Evolutionary conservation across 164 flowering plant species (phyloP).

Genomic region (Santalum album): DNA sequence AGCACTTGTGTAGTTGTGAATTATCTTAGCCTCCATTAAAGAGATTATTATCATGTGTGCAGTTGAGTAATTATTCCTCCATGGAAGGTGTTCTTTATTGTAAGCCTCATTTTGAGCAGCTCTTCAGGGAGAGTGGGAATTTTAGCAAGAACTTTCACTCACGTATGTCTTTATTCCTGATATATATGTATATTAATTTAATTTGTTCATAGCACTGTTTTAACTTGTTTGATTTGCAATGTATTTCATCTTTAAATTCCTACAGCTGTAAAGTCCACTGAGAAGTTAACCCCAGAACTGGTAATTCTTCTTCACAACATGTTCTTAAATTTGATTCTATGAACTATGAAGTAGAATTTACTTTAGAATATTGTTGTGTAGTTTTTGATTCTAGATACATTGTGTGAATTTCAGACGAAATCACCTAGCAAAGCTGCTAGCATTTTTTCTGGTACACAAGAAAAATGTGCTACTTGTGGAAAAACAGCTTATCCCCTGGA

Average conservation of each 20-base stretch:
- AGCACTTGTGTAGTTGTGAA: no score
- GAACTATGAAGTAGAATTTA: not conserved
- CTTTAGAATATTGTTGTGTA: not conserved
- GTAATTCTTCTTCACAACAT: slow-evolving; percentile 36
- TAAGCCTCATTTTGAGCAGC: slow-evolving; percentile 96
- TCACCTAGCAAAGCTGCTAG: slow-evolving; percentile 93
- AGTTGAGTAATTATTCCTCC: slow-evolving; percentile 88
- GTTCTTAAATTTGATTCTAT: not conserved
- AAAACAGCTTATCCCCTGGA: slow-evolving; percentile 91
- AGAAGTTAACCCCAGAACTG: slow-evolving; percentile 74
- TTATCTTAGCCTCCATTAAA: not conserved
- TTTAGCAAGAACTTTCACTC: slow-evolving; percentile 89
- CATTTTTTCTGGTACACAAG: slow-evolving; percentile 98
- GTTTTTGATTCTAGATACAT: slow-evolving; percentile 14
- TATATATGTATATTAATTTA: slow-evolving; percentile 1
- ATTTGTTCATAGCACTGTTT: not conserved
- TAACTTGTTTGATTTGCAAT: slow-evolving; percentile 9
- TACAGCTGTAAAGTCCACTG: slow-evolving; percentile 55
- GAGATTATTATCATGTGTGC: slow-evolving; percentile 13
- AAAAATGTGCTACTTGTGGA: slow-evolving; percentile 95
- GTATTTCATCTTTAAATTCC: slow-evolving; percentile 15
- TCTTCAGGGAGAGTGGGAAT: slow-evolving; percentile 86
- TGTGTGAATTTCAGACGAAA: slow-evolving; percentile 54
- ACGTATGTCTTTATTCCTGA: slow-evolving; percentile 35
- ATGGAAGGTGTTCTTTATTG: slow-evolving; percentile 94